phyloP scores from a whole-genome alignment of 495 filamentous ascomycete genomes.

The Penicillium longicatenatum region DNA sequence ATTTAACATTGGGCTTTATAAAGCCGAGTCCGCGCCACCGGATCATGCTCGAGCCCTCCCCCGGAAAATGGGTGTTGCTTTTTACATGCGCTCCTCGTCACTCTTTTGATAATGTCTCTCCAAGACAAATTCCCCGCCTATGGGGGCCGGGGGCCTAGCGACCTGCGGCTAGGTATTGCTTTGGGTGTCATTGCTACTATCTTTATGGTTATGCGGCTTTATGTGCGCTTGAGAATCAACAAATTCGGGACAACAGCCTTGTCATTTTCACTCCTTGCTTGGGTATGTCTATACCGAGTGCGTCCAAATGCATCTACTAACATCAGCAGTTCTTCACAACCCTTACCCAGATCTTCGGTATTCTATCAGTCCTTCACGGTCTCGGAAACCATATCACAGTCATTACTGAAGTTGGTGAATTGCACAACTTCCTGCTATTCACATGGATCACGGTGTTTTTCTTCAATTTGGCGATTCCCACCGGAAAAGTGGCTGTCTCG shows the following conservation, averaged over 20 bases:
- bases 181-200: slow-evolving; percentile 25
- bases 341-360: slow-evolving; percentile 26
- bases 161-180: slow-evolving; percentile 23
- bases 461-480: slow-evolving; percentile 30
- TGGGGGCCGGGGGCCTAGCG: slow-evolving; percentile 25
- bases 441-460: slow-evolving; percentile 33
- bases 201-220: slow-evolving; percentile 27
- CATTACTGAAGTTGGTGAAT: slow-evolving; percentile 20
- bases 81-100: slow-evolving; percentile 3
- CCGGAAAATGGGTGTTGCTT: slow-evolving; percentile 1
- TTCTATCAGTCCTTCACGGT: slow-evolving; percentile 26
- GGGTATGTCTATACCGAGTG: slow-evolving; percentile 11
- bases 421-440: slow-evolving; percentile 28
- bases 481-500: slow-evolving; percentile 28
- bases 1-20: slow-evolving; percentile 6
- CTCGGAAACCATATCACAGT: slow-evolving; percentile 26
- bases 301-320: neutral
- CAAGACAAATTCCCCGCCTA: slow-evolving; percentile 22
- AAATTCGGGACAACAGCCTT: slow-evolving; percentile 29
- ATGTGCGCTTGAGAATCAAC: slow-evolving; percentile 27
- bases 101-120: slow-evolving; percentile 16
- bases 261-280: slow-evolving; percentile 25
- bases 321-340: slow-evolving; percentile 14
- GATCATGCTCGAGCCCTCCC: slow-evolving; percentile 4
- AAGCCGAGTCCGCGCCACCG: slow-evolving; percentile 3